Conservation (phyloP, 2,329 filamentous ascomycete species). For the Phialocephala sp. region DNA sequence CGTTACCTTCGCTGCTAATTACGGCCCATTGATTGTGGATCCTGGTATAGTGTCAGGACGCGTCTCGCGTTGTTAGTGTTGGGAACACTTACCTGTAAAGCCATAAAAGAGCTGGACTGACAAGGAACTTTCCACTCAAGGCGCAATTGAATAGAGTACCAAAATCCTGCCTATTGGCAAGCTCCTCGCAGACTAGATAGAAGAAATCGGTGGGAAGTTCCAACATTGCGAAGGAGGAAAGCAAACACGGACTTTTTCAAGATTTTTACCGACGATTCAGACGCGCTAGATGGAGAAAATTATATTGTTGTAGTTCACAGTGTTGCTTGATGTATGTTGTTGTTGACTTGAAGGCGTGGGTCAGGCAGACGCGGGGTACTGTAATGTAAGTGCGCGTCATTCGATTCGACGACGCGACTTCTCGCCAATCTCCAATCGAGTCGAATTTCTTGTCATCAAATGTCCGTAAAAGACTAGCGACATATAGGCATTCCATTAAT, state of each 20-base stretch:
- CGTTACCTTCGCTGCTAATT: slow-evolving; percentile 50
- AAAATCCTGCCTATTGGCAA: slow-evolving; percentile 62
- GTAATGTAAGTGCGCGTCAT: slow-evolving; percentile 18
- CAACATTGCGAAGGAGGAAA: slow-evolving; percentile 19
- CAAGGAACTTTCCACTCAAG: slow-evolving; percentile 59
- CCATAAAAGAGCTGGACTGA: slow-evolving; percentile 62
- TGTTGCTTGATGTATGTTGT: slow-evolving; percentile 15
- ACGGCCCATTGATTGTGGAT: slow-evolving; percentile 54
- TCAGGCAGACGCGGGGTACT: slow-evolving; percentile 21
- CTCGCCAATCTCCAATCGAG: not conserved
- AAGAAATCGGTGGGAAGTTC: slow-evolving; percentile 22
- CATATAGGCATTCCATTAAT: not conserved
- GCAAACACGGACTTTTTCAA: not conserved
- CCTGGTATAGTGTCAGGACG: slow-evolving; percentile 42
- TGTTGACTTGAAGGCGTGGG: slow-evolving; percentile 11
- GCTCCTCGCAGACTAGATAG: slow-evolving; percentile 54
- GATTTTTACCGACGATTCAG: not conserved
- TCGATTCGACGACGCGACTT: slow-evolving; percentile 19
- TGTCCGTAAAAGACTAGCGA: not conserved
- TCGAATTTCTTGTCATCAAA: slow-evolving; percentile 8
- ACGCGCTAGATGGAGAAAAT: not conserved
- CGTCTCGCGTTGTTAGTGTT: not conserved
- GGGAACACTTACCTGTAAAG: slow-evolving; percentile 61
- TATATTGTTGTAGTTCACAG: not conserved
- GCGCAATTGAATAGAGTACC: slow-evolving; percentile 65